Evolutionary conservation across 805 yeast genomes (phyloP), one percentile per base, ranked within the genome.

Genomic region (Candida ulmi): DNA sequence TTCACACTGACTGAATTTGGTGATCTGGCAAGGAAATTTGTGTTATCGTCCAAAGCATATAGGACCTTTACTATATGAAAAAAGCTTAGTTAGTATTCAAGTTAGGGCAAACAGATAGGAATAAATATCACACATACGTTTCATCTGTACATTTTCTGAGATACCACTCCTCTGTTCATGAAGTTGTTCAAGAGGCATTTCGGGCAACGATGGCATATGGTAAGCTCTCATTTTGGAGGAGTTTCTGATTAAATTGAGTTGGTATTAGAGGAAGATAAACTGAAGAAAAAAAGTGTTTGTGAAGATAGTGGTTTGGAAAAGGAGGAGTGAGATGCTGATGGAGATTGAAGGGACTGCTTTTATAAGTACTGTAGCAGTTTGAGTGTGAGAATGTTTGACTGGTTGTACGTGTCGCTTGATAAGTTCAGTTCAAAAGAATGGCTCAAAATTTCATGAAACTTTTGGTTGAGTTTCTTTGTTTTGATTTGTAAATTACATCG

Each of bases 21-120:
- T 0, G 74, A 66, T 37, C 75, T 55, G 24, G 72, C 71, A 4
- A 69, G 52, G 39, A 65, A 69, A 26, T 68, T 65, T 3, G 71
- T 67, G 36, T 58, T 58, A 47, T 60, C 65, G 43, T 69, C 75
- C 30, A 68, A 54, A 2, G 72, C 62, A 48, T 69, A 69, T 15
- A 69, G 49, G 12, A 69, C 61, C 45, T 69, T 69, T 33, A 58
- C 54, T 50, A 36, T 3, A 17, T 13, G 9, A 6, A 21, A 9
- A 18, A 11, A 18, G 26, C n/a, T 23, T 25, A 3, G 43, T 42
- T 40, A 38, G 43, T 38, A 35, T 6, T 9, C 8, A 11, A 16
- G 17, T 11, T 27, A 12, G 29, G 28, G 23, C 7, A n/a, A 26
- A 16, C 8, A 4, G 5, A 23, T 17, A 4, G 6, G 15, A 18